Conservation (phyloP, 2,329 filamentous ascomycete species). For the Neospermospora avenae region DNA sequence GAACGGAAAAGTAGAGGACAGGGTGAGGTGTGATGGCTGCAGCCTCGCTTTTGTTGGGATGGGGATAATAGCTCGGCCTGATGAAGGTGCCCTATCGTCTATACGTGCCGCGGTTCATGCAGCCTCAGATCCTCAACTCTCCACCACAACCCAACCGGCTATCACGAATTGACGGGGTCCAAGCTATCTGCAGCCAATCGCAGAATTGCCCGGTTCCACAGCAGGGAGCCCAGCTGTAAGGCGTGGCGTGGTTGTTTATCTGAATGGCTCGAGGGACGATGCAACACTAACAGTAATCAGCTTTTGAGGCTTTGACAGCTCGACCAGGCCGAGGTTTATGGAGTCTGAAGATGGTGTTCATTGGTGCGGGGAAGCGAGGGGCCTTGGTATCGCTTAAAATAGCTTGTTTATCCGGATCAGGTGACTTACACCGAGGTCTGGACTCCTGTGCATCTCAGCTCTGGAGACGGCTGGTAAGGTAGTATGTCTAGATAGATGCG, state of each 20-base stretch:
- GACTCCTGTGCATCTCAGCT: too few relatives aligned
- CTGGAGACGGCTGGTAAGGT: too few relatives aligned
- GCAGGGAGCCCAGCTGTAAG: too few relatives aligned
- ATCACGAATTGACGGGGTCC: not conserved
- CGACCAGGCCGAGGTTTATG: too few relatives aligned
- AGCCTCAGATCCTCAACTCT: not conserved
- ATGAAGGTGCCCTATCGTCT: not conserved
- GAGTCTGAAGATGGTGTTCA: too few relatives aligned
- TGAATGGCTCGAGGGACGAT: not conserved
- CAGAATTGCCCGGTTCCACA: not conserved
- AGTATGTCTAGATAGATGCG: too few relatives aligned
- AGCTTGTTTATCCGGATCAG: too few relatives aligned
- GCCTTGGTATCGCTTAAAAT: too few relatives aligned
- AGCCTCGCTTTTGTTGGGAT: not conserved
- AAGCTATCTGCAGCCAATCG: not conserved
- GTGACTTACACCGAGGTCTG: too few relatives aligned
- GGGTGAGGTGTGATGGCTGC: not conserved
- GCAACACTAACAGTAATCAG: not conserved
- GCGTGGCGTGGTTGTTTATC: too few relatives aligned
- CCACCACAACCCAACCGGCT: not conserved
- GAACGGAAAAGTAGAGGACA: not conserved
- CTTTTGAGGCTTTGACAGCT: too few relatives aligned
- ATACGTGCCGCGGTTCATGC: conserved; percentile 6
- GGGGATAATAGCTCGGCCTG: not conserved
- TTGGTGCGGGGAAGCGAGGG: too few relatives aligned